Evolutionary conservation across 2,329 filamentous ascomycete genomes (phyloP).

Genomic region (Xylariaceae sp.): DNA sequence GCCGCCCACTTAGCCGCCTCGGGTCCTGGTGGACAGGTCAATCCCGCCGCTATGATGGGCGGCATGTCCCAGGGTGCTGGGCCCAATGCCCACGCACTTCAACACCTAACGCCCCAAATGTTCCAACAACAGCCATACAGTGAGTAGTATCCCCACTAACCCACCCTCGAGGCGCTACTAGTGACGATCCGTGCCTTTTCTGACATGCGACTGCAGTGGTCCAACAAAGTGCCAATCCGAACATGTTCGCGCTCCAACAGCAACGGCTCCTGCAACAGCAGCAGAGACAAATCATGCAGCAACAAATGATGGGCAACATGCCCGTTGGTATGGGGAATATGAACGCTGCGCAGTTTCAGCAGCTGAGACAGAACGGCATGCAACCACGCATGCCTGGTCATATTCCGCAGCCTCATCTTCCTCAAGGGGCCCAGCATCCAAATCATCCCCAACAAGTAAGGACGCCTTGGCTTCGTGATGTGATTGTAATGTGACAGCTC

Average conservation of each 20-base stretch:
- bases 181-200: not conserved
- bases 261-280: conserved; percentile 27
- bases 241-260: conserved; percentile 22
- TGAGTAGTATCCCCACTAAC: conserved; percentile 21
- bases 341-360: conserved; percentile 38
- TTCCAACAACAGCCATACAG: conserved; percentile 43
- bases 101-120: conserved; percentile 63
- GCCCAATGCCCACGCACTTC: conserved; percentile 64
- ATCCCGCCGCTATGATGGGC: conserved; percentile 67
- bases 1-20: conserved; percentile 65
- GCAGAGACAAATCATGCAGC: conserved; percentile 30
- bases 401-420: conserved; percentile 37
- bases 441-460: conserved; percentile 28
- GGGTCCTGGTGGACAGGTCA: conserved; percentile 66
- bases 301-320: conserved; percentile 36
- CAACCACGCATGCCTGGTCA: conserved; percentile 39
- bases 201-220: conserved; percentile 8
- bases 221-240: conserved; percentile 12
- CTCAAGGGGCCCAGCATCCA: conserved; percentile 30
- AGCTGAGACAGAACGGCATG: conserved; percentile 36
- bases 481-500: not conserved
- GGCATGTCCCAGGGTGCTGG: conserved; percentile 66
- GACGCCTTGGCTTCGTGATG: not conserved
- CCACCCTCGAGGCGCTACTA: not conserved
- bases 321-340: conserved; percentile 39